Evolutionary conservation across 1,139 yeast species (phyloP).

Genomic region (Debaryomyces sp.): DNA sequence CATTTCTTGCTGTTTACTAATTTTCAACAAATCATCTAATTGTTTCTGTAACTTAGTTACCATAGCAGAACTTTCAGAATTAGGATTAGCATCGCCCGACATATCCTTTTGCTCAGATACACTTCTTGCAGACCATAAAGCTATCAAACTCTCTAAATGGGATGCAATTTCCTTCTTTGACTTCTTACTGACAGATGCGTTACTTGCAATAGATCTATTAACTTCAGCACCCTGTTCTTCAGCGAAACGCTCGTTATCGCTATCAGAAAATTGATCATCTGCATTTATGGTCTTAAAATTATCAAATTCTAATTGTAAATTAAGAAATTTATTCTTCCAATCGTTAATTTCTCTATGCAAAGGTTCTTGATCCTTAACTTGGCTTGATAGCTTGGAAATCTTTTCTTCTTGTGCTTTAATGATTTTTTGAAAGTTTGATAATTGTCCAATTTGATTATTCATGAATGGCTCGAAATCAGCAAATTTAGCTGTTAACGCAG

Average conservation of each 20-base stretch:
- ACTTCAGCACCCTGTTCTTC: constrained; percentile 21
- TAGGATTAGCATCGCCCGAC: constrained; percentile 11
- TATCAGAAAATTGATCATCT: constrained; percentile 35
- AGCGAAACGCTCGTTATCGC: not conserved
- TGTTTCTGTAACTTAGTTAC: constrained; percentile 49
- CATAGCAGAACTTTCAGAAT: constrained; percentile 26
- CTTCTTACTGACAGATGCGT: constrained; percentile 22
- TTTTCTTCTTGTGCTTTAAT: constrained; percentile 56
- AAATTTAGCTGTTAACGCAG: constrained; percentile 40
- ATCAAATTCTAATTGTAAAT: constrained; percentile 48
- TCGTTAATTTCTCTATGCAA: constrained; percentile 51
- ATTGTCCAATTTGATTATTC: constrained; percentile 56
- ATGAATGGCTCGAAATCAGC: constrained; percentile 56
- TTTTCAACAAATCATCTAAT: constrained; percentile 46
- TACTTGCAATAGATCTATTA: constrained; percentile 31
- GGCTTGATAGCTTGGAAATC: constrained; percentile 42
- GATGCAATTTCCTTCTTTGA: constrained; percentile 40
- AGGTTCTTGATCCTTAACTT: constrained; percentile 47
- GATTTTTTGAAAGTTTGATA: constrained; percentile 55
- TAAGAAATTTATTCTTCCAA: constrained; percentile 48
- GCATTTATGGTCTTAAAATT: constrained; percentile 42
- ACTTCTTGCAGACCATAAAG: constrained; percentile 32
- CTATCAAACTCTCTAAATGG: constrained; percentile 43
- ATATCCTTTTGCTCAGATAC: constrained; percentile 17
- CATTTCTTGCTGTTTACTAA: constrained; percentile 42